Evolutionary conservation across 805 yeast species (phyloP), one percentile per base, ranked within the genome.

Genomic region (Teunomyces panamensis): DNA sequence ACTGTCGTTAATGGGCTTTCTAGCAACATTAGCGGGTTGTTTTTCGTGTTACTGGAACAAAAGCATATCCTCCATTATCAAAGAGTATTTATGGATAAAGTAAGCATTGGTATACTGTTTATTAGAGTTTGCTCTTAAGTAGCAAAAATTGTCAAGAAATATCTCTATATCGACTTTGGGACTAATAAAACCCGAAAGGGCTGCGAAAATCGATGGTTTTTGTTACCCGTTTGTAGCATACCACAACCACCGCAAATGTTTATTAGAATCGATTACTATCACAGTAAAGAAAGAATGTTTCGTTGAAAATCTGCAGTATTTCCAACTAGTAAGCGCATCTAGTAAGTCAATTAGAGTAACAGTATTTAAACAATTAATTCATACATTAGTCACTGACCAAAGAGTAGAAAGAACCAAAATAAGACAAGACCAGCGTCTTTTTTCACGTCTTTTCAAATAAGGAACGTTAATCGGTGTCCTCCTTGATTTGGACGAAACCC

Each of bases 401-500:
- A 4, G 9, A 11, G 32, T 9, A 20, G 5, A 5, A 10, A 35
- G 39, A 17, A 35, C 8, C 24, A 35, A 39, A 29, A 27, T 11
- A 27, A 5, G 13, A 16, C 16, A 27, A 5, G 13, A 16, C 16
- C 27, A n/a, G 27, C 8, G 9, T 16, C 16, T 13, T 33, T 10
- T 10, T 4, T 28, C 9, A 43, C 5, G 17, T 42, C 42, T 43
- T 43, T 28, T 43, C 42, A 7, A 26, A n/a, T 20, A 26, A 11
- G 11, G 14, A 16, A 4, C 17, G 41, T 26, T 44, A 29, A n/a
- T 26, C 42, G 16, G 39, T 33, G 11, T 35, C 42, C 30, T 48
- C 46, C 46, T 37, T 44, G 24, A 34, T 29, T 9, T 50, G 48
- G 27, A 70, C 68, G 29, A 69, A 56, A 11, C 53, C 53, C 47